Percentiles rank a stretch among this genome's conserved stretches.
phyloP scores from a whole-genome alignment of 2,329 filamentous ascomycete genomes.

The Monosporascus sp. region DNA sequence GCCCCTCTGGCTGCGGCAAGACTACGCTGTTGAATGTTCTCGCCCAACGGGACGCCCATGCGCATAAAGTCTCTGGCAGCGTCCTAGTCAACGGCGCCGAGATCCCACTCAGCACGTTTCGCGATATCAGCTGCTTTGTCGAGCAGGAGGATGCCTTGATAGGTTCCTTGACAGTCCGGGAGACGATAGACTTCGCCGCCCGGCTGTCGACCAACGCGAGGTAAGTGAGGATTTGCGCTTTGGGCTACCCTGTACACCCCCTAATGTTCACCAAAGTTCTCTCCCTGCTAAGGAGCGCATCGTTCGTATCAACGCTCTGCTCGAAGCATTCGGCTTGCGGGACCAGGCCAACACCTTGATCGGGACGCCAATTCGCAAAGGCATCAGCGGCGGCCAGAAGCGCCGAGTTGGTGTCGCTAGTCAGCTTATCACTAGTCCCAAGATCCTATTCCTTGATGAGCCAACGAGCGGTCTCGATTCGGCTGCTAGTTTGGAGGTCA shows the following conservation, averaged over 20 bases:
- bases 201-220: slow-evolving; percentile 52
- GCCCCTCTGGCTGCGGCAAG: slow-evolving; percentile 69
- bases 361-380: slow-evolving; percentile 77
- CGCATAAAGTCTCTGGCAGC: slow-evolving; percentile 42
- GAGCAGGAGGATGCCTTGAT: slow-evolving; percentile 86
- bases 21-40: slow-evolving; percentile 80
- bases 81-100: slow-evolving; percentile 58
- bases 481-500: slow-evolving; percentile 68
- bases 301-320: slow-evolving; percentile 58
- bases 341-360: slow-evolving; percentile 66
- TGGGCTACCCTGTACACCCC: neutral
- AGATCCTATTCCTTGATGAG: slow-evolving; percentile 77
- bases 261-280: slow-evolving; percentile 19
- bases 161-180: slow-evolving; percentile 71
- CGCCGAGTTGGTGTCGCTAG: slow-evolving; percentile 72
- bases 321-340: slow-evolving; percentile 68
- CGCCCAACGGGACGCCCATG: slow-evolving; percentile 56
- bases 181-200: slow-evolving; percentile 75
- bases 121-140: slow-evolving; percentile 67
- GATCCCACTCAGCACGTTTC: slow-evolving; percentile 50
- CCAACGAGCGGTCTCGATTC: slow-evolving; percentile 82
- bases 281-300: slow-evolving; percentile 49
- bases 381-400: slow-evolving; percentile 82
- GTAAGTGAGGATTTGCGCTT: slow-evolving; percentile 27
- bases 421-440: slow-evolving; percentile 74